Evolutionary conservation across 2,329 filamentous ascomycete genomes (phyloP).

Genomic region (Tympanopsis confertula): DNA sequence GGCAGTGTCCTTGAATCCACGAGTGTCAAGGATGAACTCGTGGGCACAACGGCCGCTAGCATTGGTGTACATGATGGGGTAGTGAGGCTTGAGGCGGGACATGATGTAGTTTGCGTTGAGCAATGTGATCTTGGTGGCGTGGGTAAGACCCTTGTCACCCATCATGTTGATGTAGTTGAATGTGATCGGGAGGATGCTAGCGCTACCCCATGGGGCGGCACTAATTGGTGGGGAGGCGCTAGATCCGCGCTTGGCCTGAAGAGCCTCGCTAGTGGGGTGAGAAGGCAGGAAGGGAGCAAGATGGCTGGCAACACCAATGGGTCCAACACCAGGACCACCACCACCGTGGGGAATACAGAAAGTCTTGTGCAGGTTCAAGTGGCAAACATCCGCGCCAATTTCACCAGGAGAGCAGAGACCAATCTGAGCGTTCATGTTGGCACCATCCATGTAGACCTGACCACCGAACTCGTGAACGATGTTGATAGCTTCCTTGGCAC

Average conservation of each 20-base stretch:
- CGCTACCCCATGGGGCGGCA: conserved; percentile 75
- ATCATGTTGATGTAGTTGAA: conserved; percentile 95
- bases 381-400: conserved; percentile 92
- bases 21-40: conserved; percentile 89
- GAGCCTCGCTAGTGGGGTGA: conserved; percentile 43
- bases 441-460: conserved; percentile 96
- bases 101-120: conserved; percentile 97
- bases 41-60: conserved; percentile 78
- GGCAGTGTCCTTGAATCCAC: conserved; percentile 70
- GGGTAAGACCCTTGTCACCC: conserved; percentile 71
- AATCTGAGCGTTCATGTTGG: conserved; percentile 98
- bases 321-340: conserved; percentile 84
- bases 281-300: conserved; percentile 63
- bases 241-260: conserved; percentile 28
- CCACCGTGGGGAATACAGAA: conserved; percentile 97
- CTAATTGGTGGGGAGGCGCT: conserved; percentile 61
- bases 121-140: conserved; percentile 84
- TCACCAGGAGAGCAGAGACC: conserved; percentile 88
- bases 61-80: conserved; percentile 89
- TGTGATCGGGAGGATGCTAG: conserved; percentile 84
- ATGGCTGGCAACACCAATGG: conserved; percentile 80
- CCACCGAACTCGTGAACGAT: conserved; percentile 80
- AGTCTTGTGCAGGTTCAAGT: conserved; percentile 95
- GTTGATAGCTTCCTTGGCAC: conserved; percentile 73
- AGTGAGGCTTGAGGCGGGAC: conserved; percentile 73